Evolutionary conservation across 2,329 filamentous ascomycete genomes (phyloP), one percentile per base, ranked within the genome.

Genomic region (Cordyceps farinosa): DNA sequence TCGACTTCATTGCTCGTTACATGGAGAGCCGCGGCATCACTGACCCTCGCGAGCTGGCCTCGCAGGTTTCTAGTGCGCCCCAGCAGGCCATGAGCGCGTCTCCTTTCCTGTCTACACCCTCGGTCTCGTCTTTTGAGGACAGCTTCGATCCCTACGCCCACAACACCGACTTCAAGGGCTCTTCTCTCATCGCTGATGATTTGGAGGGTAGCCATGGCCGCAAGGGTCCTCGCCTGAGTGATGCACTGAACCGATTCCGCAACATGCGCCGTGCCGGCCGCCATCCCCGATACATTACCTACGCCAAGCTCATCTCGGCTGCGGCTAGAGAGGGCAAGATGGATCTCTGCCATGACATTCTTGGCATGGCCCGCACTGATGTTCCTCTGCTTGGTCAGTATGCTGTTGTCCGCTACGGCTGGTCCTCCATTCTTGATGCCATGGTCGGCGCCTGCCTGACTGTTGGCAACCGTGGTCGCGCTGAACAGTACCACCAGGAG

Each of bases 391-490:
- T 94, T 66, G 83, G 88, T 48, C 90, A 97, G 74, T 96, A 96
- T 74, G 85, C 90, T 29, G 87, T 92, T 66, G 93, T 98, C 38
- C 88, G 92, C 66, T 96, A 97, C 71, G 95, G 95, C 56, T 99
- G 95, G 95, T 91, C 93, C 48, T 93, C 92, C 2, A 98, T 99
- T 66, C 83, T 98, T 51, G 95, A 99, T 74, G 90, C 95, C 53
- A 97, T 98, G 93, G 89, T 98, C 63, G 92, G 93, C 69, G 93
- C 93, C 50, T 97, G 90, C 72, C 84, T 99, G 62, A 92, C 87
- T 48, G 83, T 91, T 53, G 91, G 92, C 66, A 89, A 94, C 73
- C 91, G 94, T 63, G 84, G 85, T 64, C 80, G 91, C 65, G 95
- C 95, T 65, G 88, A 90, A 74, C 88, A 92, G 70, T 97, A 90